phyloP scores from a whole-genome alignment of 371 early-diverging fungal genomes.

The Rhizomucor pusillus region DNA sequence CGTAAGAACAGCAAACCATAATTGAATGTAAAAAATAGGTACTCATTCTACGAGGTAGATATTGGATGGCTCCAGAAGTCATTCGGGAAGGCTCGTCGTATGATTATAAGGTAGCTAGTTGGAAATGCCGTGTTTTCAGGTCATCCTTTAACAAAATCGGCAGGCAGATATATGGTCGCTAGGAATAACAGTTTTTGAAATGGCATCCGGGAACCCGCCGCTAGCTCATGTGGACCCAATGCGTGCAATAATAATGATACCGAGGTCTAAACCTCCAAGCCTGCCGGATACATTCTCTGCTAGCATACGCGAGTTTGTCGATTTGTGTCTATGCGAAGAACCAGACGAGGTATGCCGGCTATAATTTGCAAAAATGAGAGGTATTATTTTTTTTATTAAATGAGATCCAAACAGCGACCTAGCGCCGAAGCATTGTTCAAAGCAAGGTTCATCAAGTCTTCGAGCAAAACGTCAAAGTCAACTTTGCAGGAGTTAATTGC shows the following conservation, averaged over 20 bases:
- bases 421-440: conserved; percentile 60
- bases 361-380: background rate
- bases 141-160: background rate
- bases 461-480: conserved; percentile 41
- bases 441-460: conserved; percentile 55
- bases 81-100: conserved; percentile 77
- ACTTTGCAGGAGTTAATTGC: conserved; percentile 49
- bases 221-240: conserved; percentile 91
- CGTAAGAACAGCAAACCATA: conserved; percentile 51
- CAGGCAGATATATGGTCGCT: conserved; percentile 90
- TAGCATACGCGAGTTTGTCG: conserved; percentile 88
- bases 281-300: conserved; percentile 73
- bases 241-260: conserved; percentile 87
- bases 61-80: conserved; percentile 94
- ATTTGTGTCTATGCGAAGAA: conserved; percentile 82
- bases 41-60: conserved; percentile 28
- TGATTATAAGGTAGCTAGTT: conserved; percentile 62
- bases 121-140: background rate
- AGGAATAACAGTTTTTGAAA: conserved; percentile 96
- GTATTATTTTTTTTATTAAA: background rate
- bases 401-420: conserved; percentile 38
- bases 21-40: conserved; percentile 19
- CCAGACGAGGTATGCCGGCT: conserved; percentile 67
- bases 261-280: conserved; percentile 67
- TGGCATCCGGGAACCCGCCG: conserved; percentile 94